Base-by-base conservation (phyloP, 1,284 basidiomycete species). In the Ustilago curta region DNA sequence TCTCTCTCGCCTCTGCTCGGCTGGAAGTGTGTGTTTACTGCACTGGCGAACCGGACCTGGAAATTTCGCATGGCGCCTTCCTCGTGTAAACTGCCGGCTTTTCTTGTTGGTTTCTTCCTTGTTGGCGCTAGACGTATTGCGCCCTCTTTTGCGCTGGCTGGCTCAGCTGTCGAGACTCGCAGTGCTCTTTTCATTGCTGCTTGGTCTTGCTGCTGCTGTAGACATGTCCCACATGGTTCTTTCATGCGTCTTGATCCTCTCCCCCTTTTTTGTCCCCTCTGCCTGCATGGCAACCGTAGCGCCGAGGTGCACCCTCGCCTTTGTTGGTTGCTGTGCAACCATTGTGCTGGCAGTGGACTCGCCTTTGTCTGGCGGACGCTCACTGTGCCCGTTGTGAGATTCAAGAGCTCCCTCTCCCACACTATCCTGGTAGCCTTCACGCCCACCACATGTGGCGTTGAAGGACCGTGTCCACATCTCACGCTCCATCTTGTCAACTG, bases 101-200 rank as follows among this genome's bases (percentile, higher is more conserved):
- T 6, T 8, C n/a, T 8, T 7, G 2, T 25, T 44, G 43, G 8
- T 23, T 27, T n/a, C n/a, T n/a, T n/a, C n/a, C n/a, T n/a, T n/a
- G n/a, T n/a, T 25, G 23, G 23, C 43, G 19, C n/a, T 25, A 37
- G 43, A 45, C 43, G 43, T 45, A 23, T 45, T 45, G 43, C 43
- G 43, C 43, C 43, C 43, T 45, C 43, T 25, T 27, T 27, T 37
- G 7, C 23, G 14, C 12, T 42, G n/a, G 40, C 40, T 37, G 35
- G 43, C 43, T 45, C 43, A 45, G 43, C 43, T 45, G 43, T 45
- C 43, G 27, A 45, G 12, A 45, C 12, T 14, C 16, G 23, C 43
- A 27, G 19, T 14, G 8, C 23, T 25, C 4, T 21, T n/a, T 21
- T 40, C 8, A 18, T n/a, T 42, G 40, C 40, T 21, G 40, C 40